Percentiles rank a stretch among this genome's conserved stretches.
phyloP scores from a whole-genome alignment of 306 rosid genomes.

The Sophora flavescens region DNA sequence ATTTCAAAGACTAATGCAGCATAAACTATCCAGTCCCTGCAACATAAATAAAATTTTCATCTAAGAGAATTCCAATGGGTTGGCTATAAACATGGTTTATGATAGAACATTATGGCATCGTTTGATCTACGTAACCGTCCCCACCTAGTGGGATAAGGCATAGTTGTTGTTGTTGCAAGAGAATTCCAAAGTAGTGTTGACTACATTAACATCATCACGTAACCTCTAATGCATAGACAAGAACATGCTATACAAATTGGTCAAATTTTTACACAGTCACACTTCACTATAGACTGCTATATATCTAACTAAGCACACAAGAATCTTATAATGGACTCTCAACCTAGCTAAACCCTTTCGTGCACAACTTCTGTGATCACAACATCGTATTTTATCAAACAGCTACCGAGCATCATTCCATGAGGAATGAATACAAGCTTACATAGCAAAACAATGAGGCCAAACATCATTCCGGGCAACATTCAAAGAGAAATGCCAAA shows the following conservation, averaged over 20 bases:
- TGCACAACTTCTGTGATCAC: not conserved
- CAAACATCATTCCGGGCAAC: not conserved
- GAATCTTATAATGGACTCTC: not conserved
- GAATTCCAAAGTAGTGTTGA: not conserved
- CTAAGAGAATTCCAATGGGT: not conserved
- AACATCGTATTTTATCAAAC: no score
- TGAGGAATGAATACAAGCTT: not conserved
- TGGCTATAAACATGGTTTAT: no score
- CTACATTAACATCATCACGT: constrained; percentile 3
- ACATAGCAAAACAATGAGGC: not conserved
- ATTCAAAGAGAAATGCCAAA: not conserved
- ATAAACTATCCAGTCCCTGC: constrained; percentile 45
- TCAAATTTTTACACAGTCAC: not conserved
- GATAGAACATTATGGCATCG: no score
- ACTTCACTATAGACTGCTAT: not conserved
- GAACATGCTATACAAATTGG: constrained; percentile 2
- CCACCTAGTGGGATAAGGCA: no score
- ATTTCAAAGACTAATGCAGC: constrained; percentile 42
- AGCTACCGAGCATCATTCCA: constrained; percentile 6
- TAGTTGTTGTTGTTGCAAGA: no score
- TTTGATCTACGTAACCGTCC: no score
- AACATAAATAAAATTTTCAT: constrained; percentile 17
- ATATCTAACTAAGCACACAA: constrained; percentile 3
- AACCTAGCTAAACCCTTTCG: not conserved
- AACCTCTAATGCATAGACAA: constrained; percentile 25